phyloP scores from a whole-genome alignment of 495 filamentous ascomycete genomes.

The Trichoderma virens region DNA sequence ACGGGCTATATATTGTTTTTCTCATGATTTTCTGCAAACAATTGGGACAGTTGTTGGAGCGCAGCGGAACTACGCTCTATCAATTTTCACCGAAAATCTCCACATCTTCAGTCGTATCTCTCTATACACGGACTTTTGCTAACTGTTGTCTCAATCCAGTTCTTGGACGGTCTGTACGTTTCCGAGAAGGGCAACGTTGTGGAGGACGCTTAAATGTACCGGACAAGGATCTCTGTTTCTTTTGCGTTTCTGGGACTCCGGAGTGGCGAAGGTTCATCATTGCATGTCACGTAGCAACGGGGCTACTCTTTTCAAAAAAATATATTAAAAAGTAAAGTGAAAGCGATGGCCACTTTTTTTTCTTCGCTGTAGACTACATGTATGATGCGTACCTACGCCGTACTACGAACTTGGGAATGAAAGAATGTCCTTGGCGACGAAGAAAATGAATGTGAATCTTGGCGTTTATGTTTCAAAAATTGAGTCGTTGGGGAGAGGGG shows the following conservation, averaged over 20 bases:
- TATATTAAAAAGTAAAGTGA: conserved; percentile 9
- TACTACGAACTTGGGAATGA: background rate
- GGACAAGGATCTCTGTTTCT: conserved; percentile 25
- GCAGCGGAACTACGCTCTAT: too few relatives aligned
- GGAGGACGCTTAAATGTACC: conserved; percentile 45
- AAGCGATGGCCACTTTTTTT: conserved; percentile 1
- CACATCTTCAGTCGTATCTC: too few relatives aligned
- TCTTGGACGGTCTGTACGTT: conserved; percentile 99
- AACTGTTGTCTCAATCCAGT: conserved; percentile 49
- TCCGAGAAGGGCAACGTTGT: conserved; percentile 93
- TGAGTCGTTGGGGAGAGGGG: too few relatives aligned
- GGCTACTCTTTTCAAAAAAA: conserved; percentile 18
- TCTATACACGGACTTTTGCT: conserved; percentile 16
- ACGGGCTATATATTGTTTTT: conserved; percentile 10
- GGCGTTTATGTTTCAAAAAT: background rate
- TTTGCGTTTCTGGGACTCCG: conserved; percentile 35
- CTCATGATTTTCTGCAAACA: background rate
- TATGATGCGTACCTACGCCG: background rate
- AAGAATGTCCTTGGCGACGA: background rate
- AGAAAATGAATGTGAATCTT: background rate
- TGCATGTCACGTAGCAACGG: conserved; percentile 51
- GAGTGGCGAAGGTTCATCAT: conserved; percentile 45
- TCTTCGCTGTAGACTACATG: background rate
- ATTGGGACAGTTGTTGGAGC: background rate
- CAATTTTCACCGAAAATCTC: too few relatives aligned